Conservation (phyloP, 2,329 filamentous ascomycete species). For the Xylariaceae sp. region DNA sequence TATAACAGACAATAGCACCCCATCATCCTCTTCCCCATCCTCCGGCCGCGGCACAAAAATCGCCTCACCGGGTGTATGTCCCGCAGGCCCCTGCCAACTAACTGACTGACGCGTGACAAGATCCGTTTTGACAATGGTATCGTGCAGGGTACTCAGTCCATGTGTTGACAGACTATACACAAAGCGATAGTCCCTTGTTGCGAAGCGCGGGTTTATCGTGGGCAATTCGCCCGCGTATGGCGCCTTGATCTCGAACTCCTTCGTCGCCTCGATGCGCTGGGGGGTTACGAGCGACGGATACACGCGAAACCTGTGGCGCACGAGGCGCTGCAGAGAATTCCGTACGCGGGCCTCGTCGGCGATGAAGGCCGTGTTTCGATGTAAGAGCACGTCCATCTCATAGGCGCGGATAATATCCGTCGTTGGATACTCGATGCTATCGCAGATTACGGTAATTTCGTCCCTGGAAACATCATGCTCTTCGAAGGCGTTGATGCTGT, state of each 20-base stretch:
- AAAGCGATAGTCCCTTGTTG: constrained; percentile 52
- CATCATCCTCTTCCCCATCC: constrained; percentile 40
- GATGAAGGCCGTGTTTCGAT: constrained; percentile 44
- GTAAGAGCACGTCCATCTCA: constrained; percentile 64
- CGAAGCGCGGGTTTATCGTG: constrained; percentile 55
- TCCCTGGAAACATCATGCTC: constrained; percentile 40
- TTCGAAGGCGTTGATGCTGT: constrained; percentile 73
- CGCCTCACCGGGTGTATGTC: constrained; percentile 63
- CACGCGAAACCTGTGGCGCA: constrained; percentile 42
- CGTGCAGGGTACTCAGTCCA: constrained; percentile 55
- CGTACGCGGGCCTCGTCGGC: constrained; percentile 37
- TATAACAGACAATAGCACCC: constrained; percentile 44
- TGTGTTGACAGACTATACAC: constrained; percentile 54
- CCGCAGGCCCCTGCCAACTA: constrained; percentile 52
- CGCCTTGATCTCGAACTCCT: constrained; percentile 43
- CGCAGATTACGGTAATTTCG: constrained; percentile 54
- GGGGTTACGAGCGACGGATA: too few species aligned
- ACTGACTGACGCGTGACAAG: constrained; percentile 45
- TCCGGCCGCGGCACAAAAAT: constrained; percentile 57
- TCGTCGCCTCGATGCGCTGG: constrained; percentile 12
- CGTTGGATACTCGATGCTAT: constrained; percentile 59
- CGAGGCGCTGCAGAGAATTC: constrained; percentile 36
- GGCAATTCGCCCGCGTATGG: constrained; percentile 60
- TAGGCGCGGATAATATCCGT: constrained; percentile 60
- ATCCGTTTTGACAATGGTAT: constrained; percentile 63